Evolutionary conservation across 2,329 filamentous ascomycete genomes (phyloP).

Genomic region (Thelonectria olida): DNA sequence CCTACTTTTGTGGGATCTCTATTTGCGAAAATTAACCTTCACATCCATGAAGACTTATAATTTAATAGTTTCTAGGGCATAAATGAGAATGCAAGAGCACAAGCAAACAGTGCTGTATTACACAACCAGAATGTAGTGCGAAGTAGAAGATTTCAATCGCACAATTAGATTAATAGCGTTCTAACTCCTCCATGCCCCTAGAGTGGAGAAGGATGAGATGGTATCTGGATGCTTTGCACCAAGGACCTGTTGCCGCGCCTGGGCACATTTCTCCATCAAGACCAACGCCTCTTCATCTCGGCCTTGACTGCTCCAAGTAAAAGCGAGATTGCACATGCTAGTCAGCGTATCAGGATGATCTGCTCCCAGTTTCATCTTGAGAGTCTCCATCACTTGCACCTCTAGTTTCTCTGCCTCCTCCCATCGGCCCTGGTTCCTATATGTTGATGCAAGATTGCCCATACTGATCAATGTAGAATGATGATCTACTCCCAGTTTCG

Average conservation of each 20-base stretch:
- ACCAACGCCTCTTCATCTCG: not conserved
- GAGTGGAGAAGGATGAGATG: too few relatives aligned
- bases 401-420: not conserved
- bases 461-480: not conserved
- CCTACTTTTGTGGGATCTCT: not conserved
- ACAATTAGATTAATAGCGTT: too few relatives aligned
- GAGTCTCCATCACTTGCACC: not conserved
- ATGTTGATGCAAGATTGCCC: not conserved
- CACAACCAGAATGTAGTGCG: too few relatives aligned
- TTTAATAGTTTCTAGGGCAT: too few relatives aligned
- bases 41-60: not conserved
- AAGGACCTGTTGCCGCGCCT: not conserved
- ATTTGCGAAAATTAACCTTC: not conserved
- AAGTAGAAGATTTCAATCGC: too few relatives aligned
- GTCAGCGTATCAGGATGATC: not conserved
- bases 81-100: too few relatives aligned
- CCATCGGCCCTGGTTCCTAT: not conserved
- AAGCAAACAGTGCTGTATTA: too few relatives aligned
- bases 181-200: too few relatives aligned
- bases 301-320: not conserved
- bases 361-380: not conserved
- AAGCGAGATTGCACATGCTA: too few relatives aligned
- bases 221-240: not conserved
- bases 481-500: not conserved
- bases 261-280: not conserved